These are phyloP conservation scores for Kalanchoe fedtschenkoi DNA, from an alignment of 164 flowering plant genomes.

Conservation along the genomic window DNA sequence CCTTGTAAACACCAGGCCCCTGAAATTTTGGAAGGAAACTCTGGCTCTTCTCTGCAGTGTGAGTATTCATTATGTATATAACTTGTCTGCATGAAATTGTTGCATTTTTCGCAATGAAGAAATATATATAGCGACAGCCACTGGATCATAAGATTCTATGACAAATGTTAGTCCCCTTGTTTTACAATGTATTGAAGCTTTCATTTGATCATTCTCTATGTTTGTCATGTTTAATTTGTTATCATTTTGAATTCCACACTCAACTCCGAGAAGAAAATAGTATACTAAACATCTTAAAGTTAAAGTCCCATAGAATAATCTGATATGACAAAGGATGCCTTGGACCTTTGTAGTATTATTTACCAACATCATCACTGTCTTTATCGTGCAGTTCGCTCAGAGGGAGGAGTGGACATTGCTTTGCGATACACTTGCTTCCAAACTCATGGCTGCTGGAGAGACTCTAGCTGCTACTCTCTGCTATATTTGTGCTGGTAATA, in stretches of 20 bases:
- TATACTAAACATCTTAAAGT: too few species aligned
- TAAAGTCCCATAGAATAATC: neutral
- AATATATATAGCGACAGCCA: too few species aligned
- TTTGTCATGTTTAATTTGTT: too few species aligned
- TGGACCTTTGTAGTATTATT: neutral
- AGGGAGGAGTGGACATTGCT: slow-evolving; percentile 58
- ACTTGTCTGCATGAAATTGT: too few species aligned
- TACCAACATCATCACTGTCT: too few species aligned
- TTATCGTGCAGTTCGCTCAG: slow-evolving; percentile 58
- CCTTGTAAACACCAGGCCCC: slow-evolving; percentile 76
- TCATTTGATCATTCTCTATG: too few species aligned
- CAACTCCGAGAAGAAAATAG: too few species aligned
- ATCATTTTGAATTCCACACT: too few species aligned
- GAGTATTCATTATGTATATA: slow-evolving; percentile 23
- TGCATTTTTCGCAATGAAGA: neutral
- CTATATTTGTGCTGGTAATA: slow-evolving; percentile 56
- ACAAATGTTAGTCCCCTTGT: too few species aligned
- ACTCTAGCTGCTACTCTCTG: slow-evolving; percentile 89
- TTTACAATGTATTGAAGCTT: too few species aligned
- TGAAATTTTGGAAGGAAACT: slow-evolving; percentile 25
- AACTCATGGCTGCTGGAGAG: slow-evolving; percentile 60
- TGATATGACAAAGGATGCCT: neutral
- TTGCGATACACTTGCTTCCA: slow-evolving; percentile 58
- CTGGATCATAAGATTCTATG: too few species aligned
- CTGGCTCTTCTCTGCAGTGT: slow-evolving; percentile 95